Conservation (phyloP, 2,329 filamentous ascomycete genomes). For the Cercospora zeina region DNA sequence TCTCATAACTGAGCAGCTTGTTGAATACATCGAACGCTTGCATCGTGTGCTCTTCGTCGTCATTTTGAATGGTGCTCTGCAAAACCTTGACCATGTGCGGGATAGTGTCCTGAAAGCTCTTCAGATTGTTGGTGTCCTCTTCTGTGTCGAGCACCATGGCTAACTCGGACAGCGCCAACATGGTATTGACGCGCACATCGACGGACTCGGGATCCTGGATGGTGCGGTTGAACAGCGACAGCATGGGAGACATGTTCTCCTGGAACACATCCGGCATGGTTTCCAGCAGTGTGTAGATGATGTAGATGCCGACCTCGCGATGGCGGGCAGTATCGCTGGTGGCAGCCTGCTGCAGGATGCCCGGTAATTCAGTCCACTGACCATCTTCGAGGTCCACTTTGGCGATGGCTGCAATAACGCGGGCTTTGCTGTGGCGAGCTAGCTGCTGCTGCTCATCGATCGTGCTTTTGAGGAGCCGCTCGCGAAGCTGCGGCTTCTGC, state of each 20-base stretch:
- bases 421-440: conserved; percentile 81
- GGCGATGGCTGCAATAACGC: conserved; percentile 83
- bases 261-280: conserved; percentile 80
- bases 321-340: conserved; percentile 73
- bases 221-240: conserved; percentile 79
- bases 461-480: conserved; percentile 79
- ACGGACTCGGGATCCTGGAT: conserved; percentile 88
- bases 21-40: conserved; percentile 96
- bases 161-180: conserved; percentile 84
- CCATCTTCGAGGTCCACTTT: conserved; percentile 83
- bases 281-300: conserved; percentile 89
- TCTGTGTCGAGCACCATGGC: conserved; percentile 86
- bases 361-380: conserved; percentile 79
- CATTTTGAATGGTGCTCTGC: conserved; percentile 74
- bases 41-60: conserved; percentile 80
- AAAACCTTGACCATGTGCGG: conserved; percentile 87
- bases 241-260: conserved; percentile 76
- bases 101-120: conserved; percentile 74
- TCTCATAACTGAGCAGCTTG: conserved; percentile 86
- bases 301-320: conserved; percentile 88
- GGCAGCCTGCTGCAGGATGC: conserved; percentile 75
- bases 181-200: conserved; percentile 91
- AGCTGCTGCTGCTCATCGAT: conserved; percentile 75
- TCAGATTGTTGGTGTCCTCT: conserved; percentile 72
- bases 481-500: conserved; percentile 77